Percentiles rank a stretch among this genome's conserved stretches.
Conservation (phyloP, 768 basidiomycete species). For the Boletus bicolor region DNA sequence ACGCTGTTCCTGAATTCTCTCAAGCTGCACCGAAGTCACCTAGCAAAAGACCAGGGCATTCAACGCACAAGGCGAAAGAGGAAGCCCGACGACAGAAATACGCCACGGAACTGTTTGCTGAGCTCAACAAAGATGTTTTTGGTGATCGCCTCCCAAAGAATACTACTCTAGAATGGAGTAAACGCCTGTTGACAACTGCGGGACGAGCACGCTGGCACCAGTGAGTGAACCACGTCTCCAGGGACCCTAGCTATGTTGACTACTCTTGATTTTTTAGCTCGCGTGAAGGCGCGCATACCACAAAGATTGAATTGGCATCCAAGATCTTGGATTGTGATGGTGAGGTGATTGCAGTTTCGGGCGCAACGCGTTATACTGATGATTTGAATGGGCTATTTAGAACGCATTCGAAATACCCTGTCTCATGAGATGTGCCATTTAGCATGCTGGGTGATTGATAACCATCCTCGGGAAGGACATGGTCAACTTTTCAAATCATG, state of each 20-base stretch:
- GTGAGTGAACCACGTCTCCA: slow-evolving; percentile 32
- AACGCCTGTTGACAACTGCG: slow-evolving; percentile 62
- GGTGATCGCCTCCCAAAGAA: slow-evolving; percentile 47
- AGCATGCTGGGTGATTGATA: slow-evolving; percentile 80
- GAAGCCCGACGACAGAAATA: slow-evolving; percentile 46
- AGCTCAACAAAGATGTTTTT: slow-evolving; percentile 60
- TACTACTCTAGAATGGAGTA: slow-evolving; percentile 65
- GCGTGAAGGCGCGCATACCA: slow-evolving; percentile 54
- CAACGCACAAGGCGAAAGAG: slow-evolving; percentile 39
- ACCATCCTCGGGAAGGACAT: slow-evolving; percentile 67
- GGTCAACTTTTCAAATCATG: slow-evolving; percentile 71
- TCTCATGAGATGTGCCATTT: slow-evolving; percentile 94
- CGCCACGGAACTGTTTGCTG: slow-evolving; percentile 55
- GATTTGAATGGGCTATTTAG: slow-evolving; percentile 35
- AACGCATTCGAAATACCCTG: slow-evolving; percentile 76
- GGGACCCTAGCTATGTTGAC: neutral
- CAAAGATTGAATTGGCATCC: slow-evolving; percentile 73
- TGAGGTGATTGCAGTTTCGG: slow-evolving; percentile 27
- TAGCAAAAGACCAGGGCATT: slow-evolving; percentile 23
- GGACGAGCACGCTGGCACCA: slow-evolving; percentile 65
- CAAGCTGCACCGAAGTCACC: slow-evolving; percentile 11
- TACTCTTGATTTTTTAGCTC: slow-evolving; percentile 36
- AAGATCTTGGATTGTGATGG: slow-evolving; percentile 81
- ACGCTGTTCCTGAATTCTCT: neutral
- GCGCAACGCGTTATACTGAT: neutral